phyloP scores from a whole-genome alignment of 495 filamentous ascomycete species.

The Neurospora pannonica region DNA sequence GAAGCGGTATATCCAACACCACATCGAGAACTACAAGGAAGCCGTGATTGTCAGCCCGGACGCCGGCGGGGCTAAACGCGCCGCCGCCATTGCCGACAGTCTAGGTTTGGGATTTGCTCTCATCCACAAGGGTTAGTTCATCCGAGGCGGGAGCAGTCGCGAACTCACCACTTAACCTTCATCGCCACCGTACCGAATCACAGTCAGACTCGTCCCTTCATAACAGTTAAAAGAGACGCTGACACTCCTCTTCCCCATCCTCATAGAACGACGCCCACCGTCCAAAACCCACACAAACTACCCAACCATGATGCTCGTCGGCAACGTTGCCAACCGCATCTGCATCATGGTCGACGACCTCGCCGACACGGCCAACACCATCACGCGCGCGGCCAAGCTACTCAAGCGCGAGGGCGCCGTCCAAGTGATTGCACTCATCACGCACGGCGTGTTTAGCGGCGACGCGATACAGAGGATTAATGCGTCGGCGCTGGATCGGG shows the following conservation, averaged over 20 bases:
- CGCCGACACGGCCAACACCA: constrained; percentile 92
- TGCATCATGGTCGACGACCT: constrained; percentile 91
- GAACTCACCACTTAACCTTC: background rate
- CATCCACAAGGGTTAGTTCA: constrained; percentile 77
- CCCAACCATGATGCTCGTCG: constrained; percentile 98
- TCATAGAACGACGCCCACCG: constrained; percentile 72
- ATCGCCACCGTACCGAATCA: background rate
- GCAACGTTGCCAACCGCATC: constrained; percentile 69
- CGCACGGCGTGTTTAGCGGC: constrained; percentile 87
- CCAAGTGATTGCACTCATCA: constrained; percentile 80
- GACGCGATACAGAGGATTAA: constrained; percentile 94
- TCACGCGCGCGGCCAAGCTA: constrained; percentile 92
- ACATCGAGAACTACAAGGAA: constrained; percentile 77
- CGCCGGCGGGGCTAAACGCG: constrained; percentile 91
- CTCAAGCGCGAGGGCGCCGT: constrained; percentile 89
- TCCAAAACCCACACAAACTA: constrained; percentile 81
- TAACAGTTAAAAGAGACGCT: background rate
- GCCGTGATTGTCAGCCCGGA: constrained; percentile 94
- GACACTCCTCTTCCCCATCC: background rate
- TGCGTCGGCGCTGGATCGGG: constrained; percentile 76
- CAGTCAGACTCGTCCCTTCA: background rate
- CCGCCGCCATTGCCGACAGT: constrained; percentile 91
- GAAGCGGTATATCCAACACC: constrained; percentile 79
- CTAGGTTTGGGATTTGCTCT: constrained; percentile 89
- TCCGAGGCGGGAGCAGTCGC: background rate